Conservation (phyloP, 2,329 filamentous ascomycete genomes). For the Aspergillus transmontanensis region DNA sequence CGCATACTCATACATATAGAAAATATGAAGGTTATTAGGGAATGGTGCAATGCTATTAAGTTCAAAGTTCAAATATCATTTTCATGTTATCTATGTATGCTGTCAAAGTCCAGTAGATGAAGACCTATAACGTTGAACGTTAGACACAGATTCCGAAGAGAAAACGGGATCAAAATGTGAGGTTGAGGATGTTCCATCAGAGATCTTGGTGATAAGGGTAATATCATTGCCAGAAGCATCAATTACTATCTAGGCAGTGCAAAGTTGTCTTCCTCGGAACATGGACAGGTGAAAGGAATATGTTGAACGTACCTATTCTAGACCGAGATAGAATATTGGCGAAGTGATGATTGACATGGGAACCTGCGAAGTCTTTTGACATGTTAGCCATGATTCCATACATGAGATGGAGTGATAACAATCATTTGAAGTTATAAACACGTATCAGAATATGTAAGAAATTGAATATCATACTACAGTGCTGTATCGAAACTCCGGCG, state of each 20-base stretch:
- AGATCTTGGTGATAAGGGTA: constrained; percentile 67
- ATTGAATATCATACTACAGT: constrained; percentile 79
- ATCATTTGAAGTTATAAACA: constrained; percentile 12
- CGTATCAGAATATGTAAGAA: constrained; percentile 98
- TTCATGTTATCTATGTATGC: constrained; percentile 3
- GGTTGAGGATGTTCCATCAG: constrained; percentile 52
- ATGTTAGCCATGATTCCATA: constrained; percentile 25
- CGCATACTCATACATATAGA: not conserved
- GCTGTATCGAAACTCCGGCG: constrained; percentile 84
- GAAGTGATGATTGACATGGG: not conserved
- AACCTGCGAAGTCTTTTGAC: constrained; percentile 22
- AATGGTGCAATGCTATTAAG: not conserved
- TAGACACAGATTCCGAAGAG: constrained; percentile 23
- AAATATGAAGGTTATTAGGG: not conserved
- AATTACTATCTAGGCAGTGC: constrained; percentile 69
- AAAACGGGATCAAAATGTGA: constrained; percentile 20
- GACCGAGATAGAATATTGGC: not conserved
- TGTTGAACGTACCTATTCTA: constrained; percentile 28
- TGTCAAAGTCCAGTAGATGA: not conserved
- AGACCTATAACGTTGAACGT: constrained; percentile 17
- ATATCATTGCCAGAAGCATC: constrained; percentile 62
- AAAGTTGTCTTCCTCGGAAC: constrained; percentile 67
- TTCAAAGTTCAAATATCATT: not conserved
- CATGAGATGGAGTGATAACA: not conserved
- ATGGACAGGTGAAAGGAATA: constrained; percentile 18